Evolutionary conservation across 768 basidiomycete genomes (phyloP).

Genomic region (Termitomyces bulborhizus): DNA sequence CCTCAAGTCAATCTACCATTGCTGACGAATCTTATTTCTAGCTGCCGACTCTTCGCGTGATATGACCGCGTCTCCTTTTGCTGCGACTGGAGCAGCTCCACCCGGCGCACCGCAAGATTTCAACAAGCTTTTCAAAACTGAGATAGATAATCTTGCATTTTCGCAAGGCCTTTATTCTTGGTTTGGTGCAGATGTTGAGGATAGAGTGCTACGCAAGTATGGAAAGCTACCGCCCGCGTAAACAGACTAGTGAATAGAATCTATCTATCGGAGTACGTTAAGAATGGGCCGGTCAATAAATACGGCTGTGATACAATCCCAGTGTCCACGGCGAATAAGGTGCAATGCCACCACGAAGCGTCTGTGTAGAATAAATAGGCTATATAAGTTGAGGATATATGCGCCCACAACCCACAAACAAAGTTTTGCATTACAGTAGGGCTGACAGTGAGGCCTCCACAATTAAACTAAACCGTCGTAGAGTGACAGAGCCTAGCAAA

Average conservation of each 20-base stretch:
- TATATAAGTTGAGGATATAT: neutral
- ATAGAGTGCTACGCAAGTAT: slow-evolving; percentile 71
- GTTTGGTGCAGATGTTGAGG: slow-evolving; percentile 78
- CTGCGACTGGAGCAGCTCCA: slow-evolving; percentile 37
- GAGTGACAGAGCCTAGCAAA: slow-evolving; percentile 75
- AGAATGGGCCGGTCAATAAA: neutral
- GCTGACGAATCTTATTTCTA: slow-evolving; percentile 22
- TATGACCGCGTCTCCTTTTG: slow-evolving; percentile 68
- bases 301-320: neutral
- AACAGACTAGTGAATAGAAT: slow-evolving; percentile 14
- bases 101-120: slow-evolving; percentile 75
- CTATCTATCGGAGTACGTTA: neutral
- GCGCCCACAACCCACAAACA: neutral
- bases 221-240: slow-evolving; percentile 45
- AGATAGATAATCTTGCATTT: slow-evolving; percentile 89
- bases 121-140: slow-evolving; percentile 84
- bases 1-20: neutral
- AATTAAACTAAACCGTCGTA: slow-evolving; percentile 69
- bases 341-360: neutral
- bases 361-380: neutral
- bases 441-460: neutral
- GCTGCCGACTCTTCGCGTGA: slow-evolving; percentile 78
- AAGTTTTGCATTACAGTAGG: neutral
- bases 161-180: slow-evolving; percentile 82
- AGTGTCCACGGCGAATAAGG: neutral